Evolutionary conservation across 2,329 filamentous ascomycete genomes (phyloP), one percentile per base, ranked within the genome.

Genomic region (Penicillium italicum): DNA sequence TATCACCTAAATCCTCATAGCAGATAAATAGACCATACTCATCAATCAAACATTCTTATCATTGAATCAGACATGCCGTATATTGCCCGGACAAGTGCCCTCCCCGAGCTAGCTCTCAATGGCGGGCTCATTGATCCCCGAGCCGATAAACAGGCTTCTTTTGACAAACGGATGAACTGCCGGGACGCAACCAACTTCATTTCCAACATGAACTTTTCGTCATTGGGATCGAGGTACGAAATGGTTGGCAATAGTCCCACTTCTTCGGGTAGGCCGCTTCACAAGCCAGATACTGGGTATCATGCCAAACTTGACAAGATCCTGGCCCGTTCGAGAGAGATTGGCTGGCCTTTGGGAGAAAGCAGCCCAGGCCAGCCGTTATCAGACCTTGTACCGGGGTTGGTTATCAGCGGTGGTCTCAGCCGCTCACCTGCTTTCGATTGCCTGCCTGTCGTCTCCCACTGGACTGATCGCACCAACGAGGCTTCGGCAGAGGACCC

Each of bases 381-480:
- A 30, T 56, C 56, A 12, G 56, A 59, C 20, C 46, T 59, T n/a
- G 53, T 59, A 3, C 56, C 56, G 6, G 56, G 56, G 2, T 14
- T 59, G 0, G 24, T 59, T 31, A 41, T 50, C 26, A 56, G 48
- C n/a, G 56, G 56, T 53, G 56, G 56, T 36, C 49, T 59, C n/a
- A 59, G 56, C 30, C 56, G 56, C 41, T 59, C 56, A 4, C 56
- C 56, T 4, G 56, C 56, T 46, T 59, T 59, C 12, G 56, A 59
- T 34, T 56, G 49, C 20, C 24, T 50, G 12, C 53, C 56, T 28
- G 49, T 53, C 24, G 56, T 51, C 6, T 59, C 56, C 30, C 56
- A 59, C 31, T 59, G 56, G 53, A 44, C 48, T 50, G 56, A 59
- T 1, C 56, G 56, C 6, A 59, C 49, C 24, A 49, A 36, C 8